Evolutionary conservation across 2,329 filamentous ascomycete species (phyloP).

Genomic region (Dichotomopilus funicola): DNA sequence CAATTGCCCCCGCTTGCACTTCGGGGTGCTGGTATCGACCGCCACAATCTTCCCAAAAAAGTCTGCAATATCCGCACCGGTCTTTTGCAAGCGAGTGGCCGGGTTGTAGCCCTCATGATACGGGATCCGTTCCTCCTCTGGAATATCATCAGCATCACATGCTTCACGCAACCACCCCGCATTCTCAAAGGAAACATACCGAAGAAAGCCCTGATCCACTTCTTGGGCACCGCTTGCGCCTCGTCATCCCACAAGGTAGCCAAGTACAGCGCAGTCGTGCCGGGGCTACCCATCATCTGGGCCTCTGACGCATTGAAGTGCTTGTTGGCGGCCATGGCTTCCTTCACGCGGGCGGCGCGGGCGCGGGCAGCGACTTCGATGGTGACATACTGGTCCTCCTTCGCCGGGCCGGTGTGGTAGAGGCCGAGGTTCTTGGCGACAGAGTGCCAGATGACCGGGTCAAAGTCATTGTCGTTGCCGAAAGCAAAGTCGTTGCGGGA

Average conservation of each 20-base stretch:
- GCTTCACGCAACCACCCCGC: too few relatives aligned
- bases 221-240: conserved; percentile 15
- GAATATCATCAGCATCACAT: neutral
- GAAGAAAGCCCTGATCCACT: conserved; percentile 19
- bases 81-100: neutral
- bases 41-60: neutral
- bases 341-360: conserved; percentile 14
- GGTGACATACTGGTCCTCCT: conserved; percentile 19
- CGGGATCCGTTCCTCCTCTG: conserved; percentile 19
- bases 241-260: conserved; percentile 17
- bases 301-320: conserved; percentile 13
- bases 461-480: conserved; percentile 28
- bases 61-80: neutral
- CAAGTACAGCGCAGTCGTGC: conserved; percentile 20
- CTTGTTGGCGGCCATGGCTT: conserved; percentile 14
- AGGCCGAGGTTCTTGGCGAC: conserved; percentile 16
- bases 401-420: conserved; percentile 11
- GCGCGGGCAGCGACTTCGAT: conserved; percentile 19
- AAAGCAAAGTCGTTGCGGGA: conserved; percentile 29
- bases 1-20: neutral
- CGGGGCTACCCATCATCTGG: conserved; percentile 14
- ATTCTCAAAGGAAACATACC: conserved; percentile 8
- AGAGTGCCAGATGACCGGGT: conserved; percentile 25
- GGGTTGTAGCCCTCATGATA: conserved; percentile 11
- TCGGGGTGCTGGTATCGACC: neutral